Evolutionary conservation across 2,329 filamentous ascomycete genomes (phyloP), one percentile per base, ranked within the genome.

Genomic region (Orbilia ellipsospora): DNA sequence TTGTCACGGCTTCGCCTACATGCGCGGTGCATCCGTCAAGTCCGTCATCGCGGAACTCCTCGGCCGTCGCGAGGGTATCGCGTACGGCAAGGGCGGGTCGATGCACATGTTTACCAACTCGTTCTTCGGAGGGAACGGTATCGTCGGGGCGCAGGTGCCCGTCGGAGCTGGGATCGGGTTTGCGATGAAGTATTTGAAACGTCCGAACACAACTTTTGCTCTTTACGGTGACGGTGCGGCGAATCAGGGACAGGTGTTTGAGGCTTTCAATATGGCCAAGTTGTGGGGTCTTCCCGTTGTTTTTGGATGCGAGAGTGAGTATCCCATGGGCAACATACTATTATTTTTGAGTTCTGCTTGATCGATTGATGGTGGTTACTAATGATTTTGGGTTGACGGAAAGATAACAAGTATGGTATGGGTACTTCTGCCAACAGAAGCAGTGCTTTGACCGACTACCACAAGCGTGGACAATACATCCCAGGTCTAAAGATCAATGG

Each of bases 321-420:
- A 23, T 54, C 26, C 18, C 4, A 42, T 15, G 26, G 16, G 16
- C 26, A 8, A n/a, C n/a, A n/a, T n/a, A n/a, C n/a, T n/a, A n/a
- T n/a, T n/a, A n/a, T n/a, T n/a, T n/a, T n/a, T n/a, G n/a, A n/a
- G n/a, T n/a, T n/a, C n/a, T n/a, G n/a, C n/a, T n/a, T n/a, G n/a
- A n/a, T n/a, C n/a, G n/a, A 44, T 48, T 44, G 52, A 12, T 48
- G 23, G 16, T 6, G 10, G 4, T 54, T 40, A 51, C 7, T 16
- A 8, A 51, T 8, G 45, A n/a, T n/a, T 51, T 51, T 16, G 45
- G 18, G 10, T 2, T 16, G 45, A 51, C 2, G 20, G 31, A 16
- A 67, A 97, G 94, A 99, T 89, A 99, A 99, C 91, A 99, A 99
- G 86, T 99, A 99, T 84, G 95, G 95, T 84, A 99, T 99, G 95